phyloP scores from a whole-genome alignment of 345 rosid species.

The Eucalyptus erythrocorys region DNA sequence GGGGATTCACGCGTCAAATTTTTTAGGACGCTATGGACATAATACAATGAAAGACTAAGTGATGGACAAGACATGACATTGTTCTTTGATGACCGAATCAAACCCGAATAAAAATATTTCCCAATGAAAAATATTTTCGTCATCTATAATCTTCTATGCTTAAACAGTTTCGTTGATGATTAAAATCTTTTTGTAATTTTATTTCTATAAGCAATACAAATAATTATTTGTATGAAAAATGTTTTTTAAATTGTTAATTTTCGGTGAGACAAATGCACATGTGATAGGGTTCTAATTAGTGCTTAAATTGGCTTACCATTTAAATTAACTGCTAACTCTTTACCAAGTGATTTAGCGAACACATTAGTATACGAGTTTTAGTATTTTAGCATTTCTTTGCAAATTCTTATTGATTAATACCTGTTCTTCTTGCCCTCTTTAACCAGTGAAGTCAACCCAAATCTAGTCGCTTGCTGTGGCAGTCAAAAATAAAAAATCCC shows the following conservation, averaged over 20 bases:
- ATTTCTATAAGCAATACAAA: not conserved
- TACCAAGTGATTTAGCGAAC: not conserved
- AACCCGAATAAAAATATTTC: not conserved
- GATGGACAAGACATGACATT: not conserved
- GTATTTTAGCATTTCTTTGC: not conserved
- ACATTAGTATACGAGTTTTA: not conserved
- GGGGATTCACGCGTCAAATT: too few relatives aligned
- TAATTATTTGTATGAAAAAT: not conserved
- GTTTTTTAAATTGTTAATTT: not conserved
- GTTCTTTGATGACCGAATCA: not conserved
- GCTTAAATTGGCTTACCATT: not conserved
- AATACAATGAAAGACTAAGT: not conserved
- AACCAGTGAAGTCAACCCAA: not conserved
- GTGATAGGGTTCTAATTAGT: too few relatives aligned
- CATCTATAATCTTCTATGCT: not conserved
- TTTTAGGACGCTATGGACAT: not conserved
- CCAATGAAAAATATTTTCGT: not conserved
- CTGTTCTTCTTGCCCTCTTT: not conserved
- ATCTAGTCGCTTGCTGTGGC: not conserved
- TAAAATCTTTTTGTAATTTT: not conserved
- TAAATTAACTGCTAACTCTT: not conserved
- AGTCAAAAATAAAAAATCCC: not conserved
- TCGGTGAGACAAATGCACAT: too few relatives aligned
- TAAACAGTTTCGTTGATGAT: not conserved
- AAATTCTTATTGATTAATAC: not conserved